phyloP scores from a whole-genome alignment of 73 alveolate genomes.

The Durusdinium trenchii region DNA sequence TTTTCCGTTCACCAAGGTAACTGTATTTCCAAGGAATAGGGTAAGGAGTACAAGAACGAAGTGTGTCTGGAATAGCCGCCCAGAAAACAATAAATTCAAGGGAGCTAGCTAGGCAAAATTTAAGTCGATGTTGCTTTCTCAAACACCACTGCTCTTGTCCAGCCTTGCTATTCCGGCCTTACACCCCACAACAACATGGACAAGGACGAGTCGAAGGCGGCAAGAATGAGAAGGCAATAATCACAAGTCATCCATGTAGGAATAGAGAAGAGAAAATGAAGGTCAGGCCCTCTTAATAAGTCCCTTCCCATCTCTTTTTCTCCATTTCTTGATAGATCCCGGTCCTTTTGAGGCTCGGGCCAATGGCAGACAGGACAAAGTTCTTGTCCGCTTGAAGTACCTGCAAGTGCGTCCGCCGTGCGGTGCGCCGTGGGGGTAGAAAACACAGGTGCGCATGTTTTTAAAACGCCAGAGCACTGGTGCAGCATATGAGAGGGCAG shows the following conservation, averaged over 20 bases:
- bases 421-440: not conserved
- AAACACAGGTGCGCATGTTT: not conserved
- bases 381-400: constrained; percentile 56
- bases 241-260: too few relatives aligned
- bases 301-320: not conserved
- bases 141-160: not conserved
- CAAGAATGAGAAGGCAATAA: too few relatives aligned
- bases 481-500: constrained; percentile 58
- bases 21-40: too few relatives aligned
- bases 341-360: not conserved
- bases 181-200: not conserved
- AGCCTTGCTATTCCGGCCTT: constrained; percentile 89
- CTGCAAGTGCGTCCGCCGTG: not conserved
- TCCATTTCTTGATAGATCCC: not conserved
- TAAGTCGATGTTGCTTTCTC: not conserved
- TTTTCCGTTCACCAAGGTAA: too few relatives aligned
- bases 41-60: too few relatives aligned
- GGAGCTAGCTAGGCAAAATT: too few relatives aligned
- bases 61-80: too few relatives aligned
- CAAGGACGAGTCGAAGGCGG: too few relatives aligned
- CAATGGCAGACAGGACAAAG: constrained; percentile 65
- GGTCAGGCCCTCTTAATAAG: not conserved
- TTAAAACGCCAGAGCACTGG: constrained; percentile 3
- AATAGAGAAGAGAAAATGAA: not conserved
- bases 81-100: too few relatives aligned